Percentiles rank a stretch among this genome's conserved stretches.
Conservation (phyloP, 805 yeast genomes). For the Zygosaccharomyces gambellarensis region DNA sequence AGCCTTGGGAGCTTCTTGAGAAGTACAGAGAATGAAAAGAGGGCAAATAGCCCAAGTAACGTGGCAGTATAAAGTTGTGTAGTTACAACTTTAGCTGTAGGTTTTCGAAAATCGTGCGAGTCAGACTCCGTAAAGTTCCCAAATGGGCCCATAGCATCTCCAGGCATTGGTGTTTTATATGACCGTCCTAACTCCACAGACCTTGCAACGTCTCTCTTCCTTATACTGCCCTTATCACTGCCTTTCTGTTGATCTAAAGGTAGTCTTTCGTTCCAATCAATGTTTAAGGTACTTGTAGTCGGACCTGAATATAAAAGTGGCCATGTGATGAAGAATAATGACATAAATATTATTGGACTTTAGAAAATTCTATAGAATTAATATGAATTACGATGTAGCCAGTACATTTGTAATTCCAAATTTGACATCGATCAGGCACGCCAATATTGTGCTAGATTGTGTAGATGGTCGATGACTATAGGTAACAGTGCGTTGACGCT, state of each 20-base stretch:
- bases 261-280: too few relatives aligned
- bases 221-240: not conserved
- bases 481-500: constrained; percentile 92
- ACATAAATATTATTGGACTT: not conserved
- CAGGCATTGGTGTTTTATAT: not conserved
- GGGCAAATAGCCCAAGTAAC: constrained; percentile 62
- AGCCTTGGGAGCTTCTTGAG: constrained; percentile 73
- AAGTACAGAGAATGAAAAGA: constrained; percentile 63
- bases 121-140: constrained; percentile 1
- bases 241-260: not conserved
- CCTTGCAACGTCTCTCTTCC: not conserved
- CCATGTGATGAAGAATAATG: not conserved
- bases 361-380: not conserved
- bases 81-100: constrained; percentile 54
- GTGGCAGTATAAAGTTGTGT: constrained; percentile 73
- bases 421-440: constrained; percentile 49
- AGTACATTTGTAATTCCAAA: not conserved
- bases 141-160: not conserved
- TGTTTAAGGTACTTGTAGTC: not conserved
- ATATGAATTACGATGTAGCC: not conserved
- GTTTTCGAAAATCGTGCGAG: constrained; percentile 34
- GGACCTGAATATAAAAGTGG: not conserved
- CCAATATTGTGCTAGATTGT: constrained; percentile 97
- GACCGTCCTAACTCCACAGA: not conserved
- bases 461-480: constrained; percentile 90